A percentile compares a stretch with the other conserved stretches of the same genome.
Evolutionary conservation across 1,284 basidiomycete genomes (phyloP).

Genomic region (Violaceomyces palustris): DNA sequence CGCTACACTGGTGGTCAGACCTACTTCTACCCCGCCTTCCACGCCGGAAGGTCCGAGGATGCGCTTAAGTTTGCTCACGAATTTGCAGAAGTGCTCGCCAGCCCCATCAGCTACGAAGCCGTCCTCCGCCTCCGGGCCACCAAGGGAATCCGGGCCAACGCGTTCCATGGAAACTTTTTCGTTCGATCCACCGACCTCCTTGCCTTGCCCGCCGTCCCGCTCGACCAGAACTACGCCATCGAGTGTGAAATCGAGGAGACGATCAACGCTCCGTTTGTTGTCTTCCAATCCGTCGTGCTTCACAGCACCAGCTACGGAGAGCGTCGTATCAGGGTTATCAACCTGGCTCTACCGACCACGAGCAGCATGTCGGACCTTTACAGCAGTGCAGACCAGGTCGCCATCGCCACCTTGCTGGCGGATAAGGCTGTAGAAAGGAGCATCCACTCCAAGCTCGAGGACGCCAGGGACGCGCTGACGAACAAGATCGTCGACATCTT

Average conservation of each 20-base stretch:
- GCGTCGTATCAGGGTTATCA: conserved; percentile 90
- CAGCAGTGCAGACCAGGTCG: conserved; percentile 88
- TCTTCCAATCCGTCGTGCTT: conserved; percentile 90
- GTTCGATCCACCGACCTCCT: conserved; percentile 94
- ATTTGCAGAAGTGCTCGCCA: conserved; percentile 85
- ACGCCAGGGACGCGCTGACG: conserved; percentile 82
- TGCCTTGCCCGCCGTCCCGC: conserved; percentile 90
- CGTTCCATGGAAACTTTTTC: conserved; percentile 99
- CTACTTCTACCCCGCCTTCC: conserved; percentile 97
- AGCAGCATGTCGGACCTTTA: conserved; percentile 88
- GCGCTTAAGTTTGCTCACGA: conserved; percentile 97
- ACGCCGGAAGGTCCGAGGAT: conserved; percentile 86
- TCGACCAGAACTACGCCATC: conserved; percentile 94
- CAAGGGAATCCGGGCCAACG: conserved; percentile 83
- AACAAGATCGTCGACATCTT: conserved; percentile 88
- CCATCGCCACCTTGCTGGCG: conserved; percentile 79
- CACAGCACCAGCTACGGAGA: conserved; percentile 97
- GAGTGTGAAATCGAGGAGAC: conserved; percentile 97
- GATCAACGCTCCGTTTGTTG: conserved; percentile 84
- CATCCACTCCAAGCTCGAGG: conserved; percentile 80
- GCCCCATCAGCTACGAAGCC: conserved; percentile 92
- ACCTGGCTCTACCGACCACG: conserved; percentile 85
- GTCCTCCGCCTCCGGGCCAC: conserved; percentile 90
- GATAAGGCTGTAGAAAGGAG: conserved; percentile 96
- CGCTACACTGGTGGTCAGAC: conserved; percentile 98